Percentiles rank a stretch among this genome's conserved stretches.
Conservation (phyloP, 257 asterid species). For the Apocynum venetum region DNA sequence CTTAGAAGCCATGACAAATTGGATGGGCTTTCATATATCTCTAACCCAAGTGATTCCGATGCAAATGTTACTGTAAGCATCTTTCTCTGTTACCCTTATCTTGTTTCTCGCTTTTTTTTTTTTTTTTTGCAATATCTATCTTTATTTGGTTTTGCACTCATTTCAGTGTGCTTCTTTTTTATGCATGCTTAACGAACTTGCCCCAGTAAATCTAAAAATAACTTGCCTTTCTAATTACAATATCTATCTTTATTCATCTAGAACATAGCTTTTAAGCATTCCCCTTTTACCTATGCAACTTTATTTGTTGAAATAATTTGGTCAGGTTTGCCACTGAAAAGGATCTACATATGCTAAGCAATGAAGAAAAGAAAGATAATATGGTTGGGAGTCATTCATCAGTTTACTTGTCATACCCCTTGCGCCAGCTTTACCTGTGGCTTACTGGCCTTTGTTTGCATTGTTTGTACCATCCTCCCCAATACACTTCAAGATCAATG, state of each 20-base stretch:
- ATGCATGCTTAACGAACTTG: conserved; percentile 3
- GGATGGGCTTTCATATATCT: conserved; percentile 65
- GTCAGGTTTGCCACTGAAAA: too few relatives aligned
- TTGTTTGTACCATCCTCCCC: not conserved
- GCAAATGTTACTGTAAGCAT: conserved; percentile 91
- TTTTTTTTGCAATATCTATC: not conserved
- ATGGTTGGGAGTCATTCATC: not conserved
- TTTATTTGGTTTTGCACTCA: not conserved
- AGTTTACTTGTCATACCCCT: not conserved
- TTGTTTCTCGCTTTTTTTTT: conserved; percentile 1
- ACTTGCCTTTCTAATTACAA: not conserved
- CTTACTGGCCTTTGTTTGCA: not conserved
- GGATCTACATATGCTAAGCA: not conserved
- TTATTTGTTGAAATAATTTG: not conserved
- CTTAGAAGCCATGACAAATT: conserved; percentile 77
- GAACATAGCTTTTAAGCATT: not conserved
- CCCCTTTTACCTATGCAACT: not conserved
- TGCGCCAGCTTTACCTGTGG: not conserved
- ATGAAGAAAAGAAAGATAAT: not conserved
- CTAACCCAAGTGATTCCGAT: conserved; percentile 75
- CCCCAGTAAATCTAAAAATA: not conserved
- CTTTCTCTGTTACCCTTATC: not conserved
- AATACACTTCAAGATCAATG: not conserved
- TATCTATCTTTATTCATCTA: not conserved
- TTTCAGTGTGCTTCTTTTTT: conserved; percentile 2